Evolutionary conservation across 2,329 filamentous ascomycete genomes (phyloP), one percentile per base, ranked within the genome.

Genomic region (Neurospora sp.): DNA sequence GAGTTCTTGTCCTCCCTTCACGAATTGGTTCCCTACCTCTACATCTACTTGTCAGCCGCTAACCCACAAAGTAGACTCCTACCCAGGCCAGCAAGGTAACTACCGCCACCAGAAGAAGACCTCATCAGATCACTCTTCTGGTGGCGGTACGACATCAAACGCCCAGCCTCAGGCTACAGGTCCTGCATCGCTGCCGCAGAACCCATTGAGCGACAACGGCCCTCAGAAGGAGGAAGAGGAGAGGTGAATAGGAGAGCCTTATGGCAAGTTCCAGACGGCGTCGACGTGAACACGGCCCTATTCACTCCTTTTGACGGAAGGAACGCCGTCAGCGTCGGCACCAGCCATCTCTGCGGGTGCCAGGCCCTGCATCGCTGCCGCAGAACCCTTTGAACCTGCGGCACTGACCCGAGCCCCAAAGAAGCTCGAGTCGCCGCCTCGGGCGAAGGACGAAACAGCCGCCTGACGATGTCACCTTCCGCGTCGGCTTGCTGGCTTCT

Each of bases 401-500:
- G 85, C 58, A 85, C 87, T 33, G 28, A 33, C 28, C 4, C 28
- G 28, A 33, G 4, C 28, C 28, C 28, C 28, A 33, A 33, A 33
- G 28, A 33, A 33, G 28, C 28, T 33, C 1, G 28, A 33, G 28
- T 39, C 19, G n/a, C 42, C 42, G 42, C 2, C n/a, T 43, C 42
- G 42, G 42, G 42, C 42, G 42, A 43, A 19, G 42, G 42, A 43
- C 42, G n/a, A 19, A 43, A 43, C 17, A 43, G 40, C 40, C 17
- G 8, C 43, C 19, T 19, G 43, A 23, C n/a, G 19, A 8, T 52
- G 93, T 99, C 73, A 89, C 97, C 75, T 97, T 95, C 82, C 91
- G 94, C 66, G 94, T 97, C 74, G 96, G 95, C 68, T 87, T 99
- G 72, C 88, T 97, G 70, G 93, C 96, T 42, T 89, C 92, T 70